Conservation (phyloP, 768 basidiomycete species). For the Ephemerocybe angulata region DNA sequence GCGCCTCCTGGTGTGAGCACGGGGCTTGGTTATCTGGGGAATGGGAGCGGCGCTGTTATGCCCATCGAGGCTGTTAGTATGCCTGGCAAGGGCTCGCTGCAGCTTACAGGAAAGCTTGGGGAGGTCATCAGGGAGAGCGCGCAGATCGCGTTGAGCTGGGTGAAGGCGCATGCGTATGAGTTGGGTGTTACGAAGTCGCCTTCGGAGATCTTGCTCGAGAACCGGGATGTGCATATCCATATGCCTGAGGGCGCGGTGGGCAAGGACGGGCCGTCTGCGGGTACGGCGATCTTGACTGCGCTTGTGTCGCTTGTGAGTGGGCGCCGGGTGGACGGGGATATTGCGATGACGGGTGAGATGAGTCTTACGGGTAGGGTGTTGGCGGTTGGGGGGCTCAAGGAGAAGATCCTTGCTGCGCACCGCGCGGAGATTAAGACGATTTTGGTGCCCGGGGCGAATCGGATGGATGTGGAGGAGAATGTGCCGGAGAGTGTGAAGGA, state of each 20-base stretch:
- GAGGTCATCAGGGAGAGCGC: constrained; percentile 97
- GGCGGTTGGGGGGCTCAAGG: constrained; percentile 93
- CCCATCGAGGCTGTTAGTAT: constrained; percentile 93
- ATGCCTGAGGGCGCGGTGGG: constrained; percentile 95
- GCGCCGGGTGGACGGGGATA: constrained; percentile 79
- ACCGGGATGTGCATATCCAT: constrained; percentile 90
- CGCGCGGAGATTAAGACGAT: constrained; percentile 94
- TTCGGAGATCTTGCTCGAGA: constrained; percentile 69
- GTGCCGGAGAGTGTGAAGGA: constrained; percentile 94
- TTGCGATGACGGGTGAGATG: constrained; percentile 98
- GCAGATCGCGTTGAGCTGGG: constrained; percentile 91
- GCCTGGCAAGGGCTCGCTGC: constrained; percentile 92
- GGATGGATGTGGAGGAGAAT: constrained; percentile 95
- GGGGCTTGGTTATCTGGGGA: constrained; percentile 93
- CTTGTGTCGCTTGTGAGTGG: constrained; percentile 90
- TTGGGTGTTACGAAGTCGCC: constrained; percentile 77
- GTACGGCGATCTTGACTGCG: constrained; percentile 88
- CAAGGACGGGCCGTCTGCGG: constrained; percentile 96
- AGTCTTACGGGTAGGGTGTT: constrained; percentile 94
- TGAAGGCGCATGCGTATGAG: constrained; percentile 84
- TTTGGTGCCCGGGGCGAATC: constrained; percentile 81
- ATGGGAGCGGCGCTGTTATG: constrained; percentile 96
- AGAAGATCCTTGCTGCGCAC: constrained; percentile 95
- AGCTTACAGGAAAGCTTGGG: constrained; percentile 94
- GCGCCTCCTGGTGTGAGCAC: constrained; percentile 91